Base-by-base conservation (phyloP, 352 stramenopile genomes). In the Pythium dissotocum region DNA sequence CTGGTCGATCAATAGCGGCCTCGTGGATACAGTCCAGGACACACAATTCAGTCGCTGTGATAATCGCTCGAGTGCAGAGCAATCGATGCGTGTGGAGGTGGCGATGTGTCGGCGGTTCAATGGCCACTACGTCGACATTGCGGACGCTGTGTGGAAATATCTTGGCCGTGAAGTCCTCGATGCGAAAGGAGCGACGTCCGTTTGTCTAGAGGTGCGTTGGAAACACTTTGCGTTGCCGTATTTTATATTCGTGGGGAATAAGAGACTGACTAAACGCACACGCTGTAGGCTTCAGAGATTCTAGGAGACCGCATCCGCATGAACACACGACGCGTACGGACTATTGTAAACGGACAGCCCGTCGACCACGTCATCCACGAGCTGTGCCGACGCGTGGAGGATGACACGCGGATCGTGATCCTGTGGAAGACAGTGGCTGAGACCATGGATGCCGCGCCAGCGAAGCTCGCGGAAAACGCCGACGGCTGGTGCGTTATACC, bases 51-150 rank as follows among this genome's bases (percentile, higher is more conserved):
- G 49, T 28, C 60, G 53, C 16, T 63, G 28, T 6, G 46, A 66
- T 10, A 46, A 68, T 28, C 30, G 30, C 9, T 36, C 64, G 7
- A 30, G 16, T 4, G 13, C 10, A n/a, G 40, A 56, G 8, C 16
- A 26, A 26, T 7, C 67, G 4, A 61, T 65, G 24, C 32, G 60
- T 57, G 35, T 73, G n/a, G 60, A 73, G 38, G 67, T 73, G 4
- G 30, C 32, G 9, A 32, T 65, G 28, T 65, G 53, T 35, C 53
- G 61, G 1, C 30, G 51, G 6, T 46, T 73, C 7, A 26, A 51
- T 9, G 68, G 68, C 18, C 62, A 71, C 40, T 73, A 64, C 30
- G 46, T 63, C 13, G 67, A 68, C 24, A 55, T 69, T 6, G 67
- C 67, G 6, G 35, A 61, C 10, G 54, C 54, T 21, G 67, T 73